These are phyloP conservation scores for Linum trigynum DNA, from an alignment of 345 rosid species.

Conservation along the genomic window DNA sequence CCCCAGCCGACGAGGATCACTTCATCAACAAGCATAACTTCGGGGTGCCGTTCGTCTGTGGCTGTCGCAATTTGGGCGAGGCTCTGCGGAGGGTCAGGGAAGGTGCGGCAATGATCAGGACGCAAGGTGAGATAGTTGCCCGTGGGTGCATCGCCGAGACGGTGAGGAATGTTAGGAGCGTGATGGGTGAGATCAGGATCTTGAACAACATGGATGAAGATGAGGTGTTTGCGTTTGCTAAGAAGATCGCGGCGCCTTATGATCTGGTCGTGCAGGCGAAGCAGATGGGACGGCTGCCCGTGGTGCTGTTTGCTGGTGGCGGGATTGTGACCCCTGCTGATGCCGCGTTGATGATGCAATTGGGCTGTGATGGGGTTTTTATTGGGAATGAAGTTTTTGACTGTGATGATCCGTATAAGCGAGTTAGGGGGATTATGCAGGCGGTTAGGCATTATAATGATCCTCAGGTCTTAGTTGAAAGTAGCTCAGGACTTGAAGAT, in stretches of 20 bases:
- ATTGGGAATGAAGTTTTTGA: constrained; percentile 25
- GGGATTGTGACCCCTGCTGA: constrained; percentile 35
- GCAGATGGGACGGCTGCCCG: constrained; percentile 34
- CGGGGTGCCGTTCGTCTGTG: constrained; percentile 38
- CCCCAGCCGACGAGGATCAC: constrained; percentile 26
- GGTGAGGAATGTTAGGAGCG: constrained; percentile 36
- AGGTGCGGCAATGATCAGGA: constrained; percentile 44
- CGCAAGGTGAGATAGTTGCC: constrained; percentile 28
- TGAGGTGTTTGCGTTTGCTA: constrained; percentile 26
- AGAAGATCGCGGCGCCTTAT: constrained; percentile 24
- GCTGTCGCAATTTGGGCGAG: constrained; percentile 32
- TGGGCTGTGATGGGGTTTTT: constrained; percentile 35
- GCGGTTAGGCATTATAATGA: constrained; percentile 31
- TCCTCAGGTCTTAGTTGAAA: constrained; percentile 23
- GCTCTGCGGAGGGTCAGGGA: constrained; percentile 43
- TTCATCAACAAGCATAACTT: constrained; percentile 46
- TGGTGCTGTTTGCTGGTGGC: constrained; percentile 30
- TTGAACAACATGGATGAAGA: constrained; percentile 45
- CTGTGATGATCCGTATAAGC: constrained; percentile 21
- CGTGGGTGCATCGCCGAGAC: constrained; percentile 27
- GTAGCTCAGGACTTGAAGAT: constrained; percentile 20
- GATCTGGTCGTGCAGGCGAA: constrained; percentile 29
- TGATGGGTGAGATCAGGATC: constrained; percentile 34
- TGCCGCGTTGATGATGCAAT: constrained; percentile 37
- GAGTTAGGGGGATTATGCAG: constrained; percentile 25